Evolutionary conservation across 2,329 filamentous ascomycete species (phyloP).

Genomic region (Colletotrichum chlorophyti): DNA sequence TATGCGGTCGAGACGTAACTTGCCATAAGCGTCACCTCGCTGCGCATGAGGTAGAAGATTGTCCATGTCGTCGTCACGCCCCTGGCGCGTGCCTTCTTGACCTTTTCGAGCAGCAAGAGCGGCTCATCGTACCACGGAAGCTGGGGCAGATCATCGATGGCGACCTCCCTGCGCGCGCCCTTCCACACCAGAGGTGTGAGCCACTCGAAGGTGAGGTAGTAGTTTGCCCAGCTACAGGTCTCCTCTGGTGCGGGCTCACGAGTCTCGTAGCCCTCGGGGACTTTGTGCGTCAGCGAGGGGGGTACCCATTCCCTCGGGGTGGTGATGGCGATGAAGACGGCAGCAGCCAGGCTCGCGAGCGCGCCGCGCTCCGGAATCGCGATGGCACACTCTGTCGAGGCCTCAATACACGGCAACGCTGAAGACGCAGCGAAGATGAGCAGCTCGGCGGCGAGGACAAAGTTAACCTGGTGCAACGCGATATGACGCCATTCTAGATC

Average conservation of each 20-base stretch:
- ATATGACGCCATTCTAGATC: constrained; percentile 52
- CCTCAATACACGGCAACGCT: constrained; percentile 52
- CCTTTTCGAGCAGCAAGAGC: constrained; percentile 49
- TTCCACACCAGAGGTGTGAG: constrained; percentile 56
- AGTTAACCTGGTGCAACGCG: constrained; percentile 56
- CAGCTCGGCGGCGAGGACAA: constrained; percentile 46
- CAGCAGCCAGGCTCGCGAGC: constrained; percentile 43
- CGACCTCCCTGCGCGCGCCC: constrained; percentile 50
- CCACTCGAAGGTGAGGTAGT: constrained; percentile 59
- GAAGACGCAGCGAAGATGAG: constrained; percentile 44
- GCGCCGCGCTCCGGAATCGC: constrained; percentile 38
- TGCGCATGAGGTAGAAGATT: constrained; percentile 48
- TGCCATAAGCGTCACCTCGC: constrained; percentile 53
- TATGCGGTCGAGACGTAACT: constrained; percentile 46
- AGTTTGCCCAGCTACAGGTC: constrained; percentile 59
- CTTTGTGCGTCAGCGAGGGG: constrained; percentile 45
- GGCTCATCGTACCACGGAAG: constrained; percentile 64
- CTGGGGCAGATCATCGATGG: constrained; percentile 53
- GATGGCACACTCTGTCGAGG: constrained; percentile 37
- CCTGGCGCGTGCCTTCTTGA: constrained; percentile 50
- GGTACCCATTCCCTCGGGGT: constrained; percentile 60
- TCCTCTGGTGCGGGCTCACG: constrained; percentile 56
- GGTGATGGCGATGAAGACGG: constrained; percentile 46
- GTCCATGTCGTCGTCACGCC: constrained; percentile 54
- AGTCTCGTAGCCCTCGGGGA: constrained; percentile 43